phyloP scores from a whole-genome alignment of 73 alveolate genomes.

The Paraurostyla sp. region DNA sequence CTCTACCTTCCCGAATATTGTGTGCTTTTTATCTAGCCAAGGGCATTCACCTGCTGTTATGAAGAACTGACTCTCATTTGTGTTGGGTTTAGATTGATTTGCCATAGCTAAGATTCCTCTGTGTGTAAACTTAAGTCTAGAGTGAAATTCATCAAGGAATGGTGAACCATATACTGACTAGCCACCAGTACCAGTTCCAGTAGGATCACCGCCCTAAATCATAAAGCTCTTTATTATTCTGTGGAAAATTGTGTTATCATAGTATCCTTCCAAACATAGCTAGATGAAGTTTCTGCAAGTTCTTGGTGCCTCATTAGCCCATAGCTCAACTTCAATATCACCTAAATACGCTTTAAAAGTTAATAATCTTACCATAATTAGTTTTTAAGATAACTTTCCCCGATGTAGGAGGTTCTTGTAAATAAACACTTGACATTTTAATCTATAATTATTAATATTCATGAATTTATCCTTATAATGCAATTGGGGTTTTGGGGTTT shows the following conservation, averaged over 20 bases:
- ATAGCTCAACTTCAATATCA: slow-evolving; percentile 90
- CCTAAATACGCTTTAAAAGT: slow-evolving; percentile 73
- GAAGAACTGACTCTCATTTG: slow-evolving; percentile 91
- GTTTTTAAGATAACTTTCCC: slow-evolving; percentile 61
- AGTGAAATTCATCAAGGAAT: slow-evolving; percentile 95
- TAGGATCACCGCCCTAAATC: slow-evolving; percentile 97
- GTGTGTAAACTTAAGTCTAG: slow-evolving; percentile 88
- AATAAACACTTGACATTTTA: slow-evolving; percentile 44
- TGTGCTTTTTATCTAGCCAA: slow-evolving; percentile 92
- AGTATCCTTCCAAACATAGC: slow-evolving; percentile 93
- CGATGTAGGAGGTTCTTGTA: slow-evolving; percentile 55
- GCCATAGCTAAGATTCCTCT: slow-evolving; percentile 98
- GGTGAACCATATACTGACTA: slow-evolving; percentile 89
- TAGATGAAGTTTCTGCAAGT: slow-evolving; percentile 95
- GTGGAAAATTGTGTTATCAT: slow-evolving; percentile 91
- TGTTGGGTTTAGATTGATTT: slow-evolving; percentile 79
- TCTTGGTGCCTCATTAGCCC: slow-evolving; percentile 94
- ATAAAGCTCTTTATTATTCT: slow-evolving; percentile 90
- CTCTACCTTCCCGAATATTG: slow-evolving; percentile 93
- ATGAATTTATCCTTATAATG: neutral
- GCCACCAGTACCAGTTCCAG: slow-evolving; percentile 95
- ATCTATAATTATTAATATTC: neutral
- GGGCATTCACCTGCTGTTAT: slow-evolving; percentile 91
- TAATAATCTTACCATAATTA: slow-evolving; percentile 70
- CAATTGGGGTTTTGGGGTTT: slow-evolving; percentile 22